Base-by-base conservation (phyloP, 169 alveolate genomes). In the Babesia bigemina region DNA sequence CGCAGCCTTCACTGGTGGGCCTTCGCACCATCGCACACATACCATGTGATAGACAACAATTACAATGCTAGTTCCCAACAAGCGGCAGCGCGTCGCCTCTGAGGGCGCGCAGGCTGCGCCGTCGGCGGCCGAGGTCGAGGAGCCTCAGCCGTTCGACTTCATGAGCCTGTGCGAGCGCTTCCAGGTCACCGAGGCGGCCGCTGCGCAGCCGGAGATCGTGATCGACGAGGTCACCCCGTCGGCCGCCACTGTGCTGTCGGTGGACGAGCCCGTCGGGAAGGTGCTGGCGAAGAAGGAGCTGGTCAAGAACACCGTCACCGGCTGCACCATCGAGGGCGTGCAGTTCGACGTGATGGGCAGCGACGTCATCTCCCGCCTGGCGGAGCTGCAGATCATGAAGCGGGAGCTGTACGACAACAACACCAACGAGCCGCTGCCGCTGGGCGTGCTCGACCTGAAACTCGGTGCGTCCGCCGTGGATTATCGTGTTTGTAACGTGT, bases 321-420 rank as follows among this genome's bases (percentile, higher is more conserved):
- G 70, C 26, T 62, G 71, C 45, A 82, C 85, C 63, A 92, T 92
- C 10, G 93, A 91, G 42, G 89, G 94, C 29, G 91, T 92, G 22
- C 90, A 84, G 63, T 92, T 92, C 74, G 92, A 91, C 45, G 93
- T 91, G 19, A 88, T 92, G 93, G 87, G 91, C 42, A 85, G 84
- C 47, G 91, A 89, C 22, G 91, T 81, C 52, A 92, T 92, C 28
- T 86, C 93, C 17, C 74, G 91, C 62, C 79, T 85, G 24, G 79
- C 95, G 0, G 94, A 91, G 61, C 79, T 92, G 49, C 91, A 84
- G 63, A 86, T 92, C 12, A 33, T 67, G 50, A 81, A 92, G 63
- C 76, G 95, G 52, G 95, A 92, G 52, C 86, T 92, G 65, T 92
- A 92, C 78, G 75, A 79, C 63, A 86, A 87, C 59, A 76, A 67